Percentiles rank a stretch among this genome's conserved stretches.
Conservation (phyloP, 495 filamentous ascomycete species). For the Aspergillus campestris region DNA sequence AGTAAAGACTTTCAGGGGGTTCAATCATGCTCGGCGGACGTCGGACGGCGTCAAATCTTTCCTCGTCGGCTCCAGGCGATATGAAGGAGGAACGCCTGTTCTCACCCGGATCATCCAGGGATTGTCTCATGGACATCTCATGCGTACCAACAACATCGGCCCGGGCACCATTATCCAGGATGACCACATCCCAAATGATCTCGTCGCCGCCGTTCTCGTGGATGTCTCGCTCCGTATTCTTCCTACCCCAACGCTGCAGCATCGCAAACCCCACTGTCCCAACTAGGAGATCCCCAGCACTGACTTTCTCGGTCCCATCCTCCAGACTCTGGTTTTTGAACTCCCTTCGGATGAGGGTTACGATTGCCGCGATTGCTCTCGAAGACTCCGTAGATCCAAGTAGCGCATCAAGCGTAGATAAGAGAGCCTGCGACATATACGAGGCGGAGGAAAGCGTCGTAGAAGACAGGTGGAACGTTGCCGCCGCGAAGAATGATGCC, state of each 20-base stretch:
- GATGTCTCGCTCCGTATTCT: slow-evolving; percentile 47
- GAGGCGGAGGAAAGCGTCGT: slow-evolving; percentile 53
- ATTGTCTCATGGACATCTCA: slow-evolving; percentile 17
- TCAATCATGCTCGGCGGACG: slow-evolving; percentile 24
- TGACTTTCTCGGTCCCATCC: slow-evolving; percentile 50
- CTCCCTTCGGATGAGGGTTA: slow-evolving; percentile 63
- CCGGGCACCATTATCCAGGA: slow-evolving; percentile 53
- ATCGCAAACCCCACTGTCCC: slow-evolving; percentile 65
- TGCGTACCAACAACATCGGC: slow-evolving; percentile 48
- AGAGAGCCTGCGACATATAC: slow-evolving; percentile 55
- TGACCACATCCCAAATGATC: slow-evolving; percentile 72
- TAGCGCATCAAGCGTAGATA: slow-evolving; percentile 63
- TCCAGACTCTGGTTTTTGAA: slow-evolving; percentile 56
- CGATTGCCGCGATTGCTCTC: slow-evolving; percentile 70
- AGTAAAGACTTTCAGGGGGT: slow-evolving; percentile 9
- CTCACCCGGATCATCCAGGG: slow-evolving; percentile 10
- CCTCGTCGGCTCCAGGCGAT: slow-evolving; percentile 30
- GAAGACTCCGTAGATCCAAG: slow-evolving; percentile 73
- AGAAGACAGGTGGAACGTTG: slow-evolving; percentile 62
- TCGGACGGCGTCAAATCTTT: slow-evolving; percentile 41
- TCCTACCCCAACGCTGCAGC: slow-evolving; percentile 59
- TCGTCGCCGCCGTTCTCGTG: slow-evolving; percentile 49
- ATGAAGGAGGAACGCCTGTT: slow-evolving; percentile 29
- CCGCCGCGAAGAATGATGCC: slow-evolving; percentile 57
- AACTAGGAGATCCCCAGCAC: slow-evolving; percentile 56